Evolutionary conservation across 306 rosid species (phyloP), one percentile per base, ranked within the genome.

Genomic region (Begonia masoniana): DNA sequence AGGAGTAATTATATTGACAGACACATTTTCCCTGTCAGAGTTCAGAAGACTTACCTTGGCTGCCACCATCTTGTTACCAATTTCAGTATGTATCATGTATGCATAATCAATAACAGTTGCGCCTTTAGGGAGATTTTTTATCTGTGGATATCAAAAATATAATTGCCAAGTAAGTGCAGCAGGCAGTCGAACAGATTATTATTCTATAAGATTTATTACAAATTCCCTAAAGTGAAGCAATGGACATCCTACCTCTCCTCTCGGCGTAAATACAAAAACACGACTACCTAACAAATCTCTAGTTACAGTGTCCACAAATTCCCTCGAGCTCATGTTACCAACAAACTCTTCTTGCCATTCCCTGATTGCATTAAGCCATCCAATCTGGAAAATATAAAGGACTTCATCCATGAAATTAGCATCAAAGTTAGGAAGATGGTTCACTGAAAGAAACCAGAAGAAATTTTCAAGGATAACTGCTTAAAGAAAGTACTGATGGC

Each of bases 281-380:
- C 99, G 80, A 62, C 99, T 92, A 9, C 99, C 93, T 59, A 92
- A 76, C 45, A 92, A 76, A 75, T 92, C 99, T 77, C 96, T 85
- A 43, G 96, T 86, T 67, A 92, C 56, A 50, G 96, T 92, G 66
- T 92, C 99, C 11, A 92, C 99, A 62, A 86, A 92, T 70, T 92
- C 99, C 76, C 99, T 83, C 57, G 99, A 92, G 74, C 94, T 92
- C 99, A 92, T 92, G 83, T 92, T 92, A 75, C 99, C 99, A 50
- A 92, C 99, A 57, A 92, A 92, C 81, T 92, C 99, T 69, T 92
- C 99, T 68, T 92, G 96, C 96, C 99, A 92, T 67, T 86, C 99
- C 79, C 99, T 83, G 62, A 92, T 86, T 51, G 99, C 96, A 67
- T 92, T 92, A 65, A 92, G 96, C 99, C 99, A 92, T 52, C 99